Percentiles rank a stretch among this genome's conserved stretches.
Conservation (phyloP, 2,329 filamentous ascomycete species). For the Rachicladosporium sp. region DNA sequence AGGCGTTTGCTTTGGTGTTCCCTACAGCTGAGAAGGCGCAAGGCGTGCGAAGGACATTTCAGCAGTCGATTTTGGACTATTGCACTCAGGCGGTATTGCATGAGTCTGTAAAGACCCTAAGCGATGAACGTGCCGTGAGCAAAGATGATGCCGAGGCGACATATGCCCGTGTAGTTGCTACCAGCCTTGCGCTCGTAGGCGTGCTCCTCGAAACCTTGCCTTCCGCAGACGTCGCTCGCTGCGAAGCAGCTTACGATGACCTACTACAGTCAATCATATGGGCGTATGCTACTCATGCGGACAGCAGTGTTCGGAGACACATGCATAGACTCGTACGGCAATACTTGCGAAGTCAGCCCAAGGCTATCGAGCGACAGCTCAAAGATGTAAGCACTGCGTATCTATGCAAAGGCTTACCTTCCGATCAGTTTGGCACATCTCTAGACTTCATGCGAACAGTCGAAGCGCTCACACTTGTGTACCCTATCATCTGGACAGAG, state of each 20-base stretch:
- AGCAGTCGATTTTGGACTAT: constrained; percentile 68
- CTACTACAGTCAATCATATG: constrained; percentile 55
- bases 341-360: constrained; percentile 35
- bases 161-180: constrained; percentile 64
- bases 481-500: constrained; percentile 63
- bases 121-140: constrained; percentile 76
- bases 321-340: constrained; percentile 44
- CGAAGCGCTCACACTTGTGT: constrained; percentile 48
- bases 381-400: constrained; percentile 55
- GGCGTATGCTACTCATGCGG: constrained; percentile 44
- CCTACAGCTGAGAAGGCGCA: constrained; percentile 65
- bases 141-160: constrained; percentile 77
- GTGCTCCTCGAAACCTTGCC: constrained; percentile 37
- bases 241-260: constrained; percentile 50
- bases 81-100: constrained; percentile 62
- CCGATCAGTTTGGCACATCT: constrained; percentile 61
- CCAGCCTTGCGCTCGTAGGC: constrained; percentile 43
- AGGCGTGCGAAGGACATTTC: constrained; percentile 70
- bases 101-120: constrained; percentile 71
- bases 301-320: constrained; percentile 46
- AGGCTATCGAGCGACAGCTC: constrained; percentile 25
- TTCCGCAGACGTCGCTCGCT: constrained; percentile 45
- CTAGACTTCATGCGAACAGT: constrained; percentile 58
- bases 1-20: constrained; percentile 65
- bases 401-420: constrained; percentile 60